phyloP scores from a whole-genome alignment of 2,329 filamentous ascomycete species.

The Aspergillus niger region DNA sequence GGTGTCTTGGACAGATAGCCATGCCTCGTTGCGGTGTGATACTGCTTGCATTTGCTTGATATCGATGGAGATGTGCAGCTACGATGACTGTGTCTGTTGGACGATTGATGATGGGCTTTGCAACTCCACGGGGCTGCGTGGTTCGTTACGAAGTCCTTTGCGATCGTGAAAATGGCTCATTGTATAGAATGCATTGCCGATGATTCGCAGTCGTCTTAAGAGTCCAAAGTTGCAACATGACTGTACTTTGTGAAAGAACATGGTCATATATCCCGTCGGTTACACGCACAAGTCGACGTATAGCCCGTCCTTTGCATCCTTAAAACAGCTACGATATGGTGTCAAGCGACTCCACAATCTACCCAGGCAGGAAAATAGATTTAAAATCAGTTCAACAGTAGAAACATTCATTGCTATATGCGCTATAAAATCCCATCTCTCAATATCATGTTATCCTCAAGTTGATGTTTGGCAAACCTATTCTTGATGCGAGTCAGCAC shows the following conservation, averaged over 20 bases:
- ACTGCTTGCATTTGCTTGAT: neutral
- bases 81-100: neutral
- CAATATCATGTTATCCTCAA: neutral
- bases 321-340: too few species aligned
- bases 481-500: constrained; percentile 18
- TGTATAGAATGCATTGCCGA: too few species aligned
- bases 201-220: too few species aligned
- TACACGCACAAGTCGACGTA: too few species aligned
- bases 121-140: too few species aligned
- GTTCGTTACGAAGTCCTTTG: too few species aligned
- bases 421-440: neutral
- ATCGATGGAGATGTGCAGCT: neutral
- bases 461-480: neutral
- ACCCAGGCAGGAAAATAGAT: neutral
- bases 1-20: neutral
- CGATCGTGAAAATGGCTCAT: too few species aligned
- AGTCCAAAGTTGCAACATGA: too few species aligned
- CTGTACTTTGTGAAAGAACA: too few species aligned
- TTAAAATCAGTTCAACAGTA: neutral
- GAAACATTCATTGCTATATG: neutral
- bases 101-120: neutral
- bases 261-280: too few species aligned
- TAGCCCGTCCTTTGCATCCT: too few species aligned
- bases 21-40: neutral
- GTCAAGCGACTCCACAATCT: neutral